Conservation (phyloP, 2,329 filamentous ascomycete species). For the Grosmannia huntii region DNA sequence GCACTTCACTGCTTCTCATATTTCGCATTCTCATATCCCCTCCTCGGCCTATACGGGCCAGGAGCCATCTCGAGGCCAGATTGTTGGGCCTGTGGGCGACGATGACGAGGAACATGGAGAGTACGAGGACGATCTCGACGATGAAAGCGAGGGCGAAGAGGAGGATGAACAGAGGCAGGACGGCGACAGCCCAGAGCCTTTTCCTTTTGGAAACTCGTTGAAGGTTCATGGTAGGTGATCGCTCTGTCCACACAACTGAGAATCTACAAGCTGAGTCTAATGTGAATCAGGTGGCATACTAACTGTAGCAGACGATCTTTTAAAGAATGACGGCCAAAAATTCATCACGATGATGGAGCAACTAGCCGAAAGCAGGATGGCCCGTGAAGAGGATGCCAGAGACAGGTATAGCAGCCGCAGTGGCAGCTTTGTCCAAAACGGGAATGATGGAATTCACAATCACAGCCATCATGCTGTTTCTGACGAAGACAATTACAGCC, state of each 20-base stretch:
- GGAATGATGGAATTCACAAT: slow-evolving; percentile 46
- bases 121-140: slow-evolving; percentile 35
- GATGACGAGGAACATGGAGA: slow-evolving; percentile 42
- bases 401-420: slow-evolving; percentile 45
- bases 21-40: slow-evolving; percentile 44
- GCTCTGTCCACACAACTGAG: background rate
- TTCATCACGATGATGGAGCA: slow-evolving; percentile 99
- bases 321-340: slow-evolving; percentile 98
- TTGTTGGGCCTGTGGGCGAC: slow-evolving; percentile 52
- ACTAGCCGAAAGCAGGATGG: slow-evolving; percentile 92
- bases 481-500: slow-evolving; percentile 38
- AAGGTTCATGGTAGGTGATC: slow-evolving; percentile 65
- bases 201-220: slow-evolving; percentile 94
- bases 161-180: slow-evolving; percentile 52
- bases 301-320: slow-evolving; percentile 92
- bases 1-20: slow-evolving; percentile 42
- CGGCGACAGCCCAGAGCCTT: slow-evolving; percentile 69
- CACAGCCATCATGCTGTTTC: slow-evolving; percentile 61
- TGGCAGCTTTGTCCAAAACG: slow-evolving; percentile 32
- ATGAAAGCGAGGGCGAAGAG: slow-evolving; percentile 53
- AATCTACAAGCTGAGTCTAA: background rate
- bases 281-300: slow-evolving; percentile 70
- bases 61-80: slow-evolving; percentile 61
- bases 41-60: slow-evolving; percentile 48
- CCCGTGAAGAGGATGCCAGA: slow-evolving; percentile 81